These are phyloP conservation scores for Orbilia brochopaga DNA, from an alignment of 2,329 filamentous ascomycete species.

Conservation along the genomic window DNA sequence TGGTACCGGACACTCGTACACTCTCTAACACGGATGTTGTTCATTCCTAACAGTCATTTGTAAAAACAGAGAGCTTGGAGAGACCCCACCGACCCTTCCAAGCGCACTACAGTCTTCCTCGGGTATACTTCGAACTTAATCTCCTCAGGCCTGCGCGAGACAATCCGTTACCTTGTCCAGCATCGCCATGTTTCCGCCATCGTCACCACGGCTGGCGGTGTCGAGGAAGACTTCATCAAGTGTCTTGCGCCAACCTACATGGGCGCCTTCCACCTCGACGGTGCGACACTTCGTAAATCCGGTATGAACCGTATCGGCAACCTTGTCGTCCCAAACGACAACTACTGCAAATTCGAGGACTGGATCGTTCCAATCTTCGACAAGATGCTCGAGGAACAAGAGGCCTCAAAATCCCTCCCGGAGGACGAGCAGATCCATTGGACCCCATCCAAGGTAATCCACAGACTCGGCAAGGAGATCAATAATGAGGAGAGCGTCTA, in stretches of 20 bases:
- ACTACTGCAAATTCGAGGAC: constrained; percentile 97
- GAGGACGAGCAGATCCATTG: constrained; percentile 76
- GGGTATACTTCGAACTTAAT: constrained; percentile 98
- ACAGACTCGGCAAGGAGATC: constrained; percentile 89
- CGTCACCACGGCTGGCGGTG: constrained; percentile 91
- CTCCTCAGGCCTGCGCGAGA: constrained; percentile 90
- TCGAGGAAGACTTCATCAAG: constrained; percentile 99
- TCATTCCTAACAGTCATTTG: not conserved
- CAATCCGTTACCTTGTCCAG: constrained; percentile 88
- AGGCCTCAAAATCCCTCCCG: constrained; percentile 71
- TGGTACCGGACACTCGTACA: constrained; percentile 68
- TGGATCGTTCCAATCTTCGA: constrained; percentile 97
- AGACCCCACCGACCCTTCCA: constrained; percentile 74
- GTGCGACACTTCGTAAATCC: constrained; percentile 77
- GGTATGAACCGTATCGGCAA: constrained; percentile 97
- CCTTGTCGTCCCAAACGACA: constrained; percentile 91
- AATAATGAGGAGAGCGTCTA: constrained; percentile 89
- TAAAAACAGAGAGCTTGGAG: constrained; percentile 71
- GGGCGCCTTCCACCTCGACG: constrained; percentile 78
- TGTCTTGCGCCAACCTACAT: constrained; percentile 94
- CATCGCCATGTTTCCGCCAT: constrained; percentile 91
- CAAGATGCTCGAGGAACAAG: constrained; percentile 90
- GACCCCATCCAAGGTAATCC: constrained; percentile 93
- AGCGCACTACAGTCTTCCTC: constrained; percentile 89
- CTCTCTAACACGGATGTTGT: not conserved